phyloP scores from a whole-genome alignment of 352 stramenopile genomes.

The Globisporangium spiculum region DNA sequence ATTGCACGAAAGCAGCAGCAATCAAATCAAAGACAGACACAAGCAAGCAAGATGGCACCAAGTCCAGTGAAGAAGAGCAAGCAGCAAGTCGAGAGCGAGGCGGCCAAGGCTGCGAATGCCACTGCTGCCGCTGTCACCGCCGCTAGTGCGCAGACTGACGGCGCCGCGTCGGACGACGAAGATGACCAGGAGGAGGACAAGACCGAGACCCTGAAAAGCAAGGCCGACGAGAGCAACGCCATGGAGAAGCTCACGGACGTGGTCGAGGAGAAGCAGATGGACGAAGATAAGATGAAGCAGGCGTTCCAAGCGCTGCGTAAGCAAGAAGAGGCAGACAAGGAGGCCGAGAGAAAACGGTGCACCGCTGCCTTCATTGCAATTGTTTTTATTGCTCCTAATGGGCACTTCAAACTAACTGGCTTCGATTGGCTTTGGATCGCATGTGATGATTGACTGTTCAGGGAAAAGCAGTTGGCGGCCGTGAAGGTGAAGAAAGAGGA shows the following conservation, averaged over 20 bases:
- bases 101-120: slow-evolving; percentile 1
- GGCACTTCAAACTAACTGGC: neutral
- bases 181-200: slow-evolving; percentile 43
- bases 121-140: slow-evolving; percentile 7
- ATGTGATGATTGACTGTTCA: slow-evolving; percentile 9
- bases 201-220: slow-evolving; percentile 64
- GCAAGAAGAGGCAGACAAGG: slow-evolving; percentile 82
- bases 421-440: neutral
- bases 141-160: slow-evolving; percentile 18
- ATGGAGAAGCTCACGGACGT: slow-evolving; percentile 85
- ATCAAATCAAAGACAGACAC: slow-evolving; percentile 7
- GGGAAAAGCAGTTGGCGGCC: slow-evolving; percentile 74
- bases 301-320: slow-evolving; percentile 73
- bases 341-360: slow-evolving; percentile 67
- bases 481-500: slow-evolving; percentile 85
- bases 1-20: slow-evolving; percentile 1
- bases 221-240: slow-evolving; percentile 77
- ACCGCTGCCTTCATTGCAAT: neutral
- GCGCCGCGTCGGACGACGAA: slow-evolving; percentile 52
- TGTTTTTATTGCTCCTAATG: neutral
- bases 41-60: slow-evolving; percentile 29
- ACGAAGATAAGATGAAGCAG: slow-evolving; percentile 88
- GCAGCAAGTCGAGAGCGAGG: slow-evolving; percentile 17
- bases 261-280: slow-evolving; percentile 86
- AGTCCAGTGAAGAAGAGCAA: slow-evolving; percentile 38